Percentiles rank a stretch among this genome's conserved stretches.
phyloP scores from a whole-genome alignment of 768 basidiomycete genomes.

The Tylopilus intermedius region DNA sequence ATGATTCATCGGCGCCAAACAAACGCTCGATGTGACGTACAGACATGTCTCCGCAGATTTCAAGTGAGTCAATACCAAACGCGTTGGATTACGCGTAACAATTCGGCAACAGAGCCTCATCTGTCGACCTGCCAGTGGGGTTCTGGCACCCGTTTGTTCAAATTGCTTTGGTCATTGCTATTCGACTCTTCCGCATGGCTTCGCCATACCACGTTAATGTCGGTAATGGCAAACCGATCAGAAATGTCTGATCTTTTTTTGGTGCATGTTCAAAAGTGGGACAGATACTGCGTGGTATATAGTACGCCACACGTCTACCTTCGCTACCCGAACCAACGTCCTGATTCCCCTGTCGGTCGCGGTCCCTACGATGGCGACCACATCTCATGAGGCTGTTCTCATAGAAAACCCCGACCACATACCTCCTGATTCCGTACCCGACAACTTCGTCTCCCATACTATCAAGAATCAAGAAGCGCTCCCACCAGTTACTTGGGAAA shows the following conservation, averaged over 20 bases:
- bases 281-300: neutral
- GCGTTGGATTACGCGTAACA: too few relatives aligned
- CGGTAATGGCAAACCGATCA: neutral
- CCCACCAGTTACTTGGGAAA: conserved; percentile 9
- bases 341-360: neutral
- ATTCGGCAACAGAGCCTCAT: too few relatives aligned
- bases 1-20: too few relatives aligned
- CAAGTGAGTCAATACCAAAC: too few relatives aligned
- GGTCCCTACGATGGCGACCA: neutral
- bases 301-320: neutral
- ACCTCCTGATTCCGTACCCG: neutral
- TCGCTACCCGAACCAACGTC: neutral
- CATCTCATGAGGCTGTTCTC: neutral
- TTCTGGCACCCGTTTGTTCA: too few relatives aligned
- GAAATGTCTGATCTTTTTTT: too few relatives aligned
- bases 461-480: conserved; percentile 7
- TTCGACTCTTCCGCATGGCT: neutral
- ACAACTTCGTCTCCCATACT: conserved; percentile 12
- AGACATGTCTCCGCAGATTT: too few relatives aligned
- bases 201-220: neutral
- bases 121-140: too few relatives aligned
- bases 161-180: too few relatives aligned
- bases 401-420: conserved; percentile 7
- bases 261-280: neutral
- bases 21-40: too few relatives aligned